Conservation (phyloP, 257 asterid genomes). For the Hygrophila difformis region DNA sequence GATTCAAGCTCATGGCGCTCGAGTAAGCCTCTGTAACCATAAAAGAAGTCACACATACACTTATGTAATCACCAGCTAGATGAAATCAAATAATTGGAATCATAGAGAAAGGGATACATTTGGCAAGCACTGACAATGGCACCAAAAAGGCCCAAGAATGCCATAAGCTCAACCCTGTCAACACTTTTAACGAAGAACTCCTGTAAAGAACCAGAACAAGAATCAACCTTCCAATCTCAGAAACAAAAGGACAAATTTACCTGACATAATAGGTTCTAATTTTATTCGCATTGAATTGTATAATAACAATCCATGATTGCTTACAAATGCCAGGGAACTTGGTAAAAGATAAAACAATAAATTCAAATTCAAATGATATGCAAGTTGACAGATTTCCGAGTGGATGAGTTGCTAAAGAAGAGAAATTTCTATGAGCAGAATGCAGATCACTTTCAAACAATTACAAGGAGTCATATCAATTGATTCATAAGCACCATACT, state of each 20-base stretch:
- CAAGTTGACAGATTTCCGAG: no score
- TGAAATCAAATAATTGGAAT: not conserved
- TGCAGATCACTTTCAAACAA: no score
- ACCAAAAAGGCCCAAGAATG: conserved; percentile 86
- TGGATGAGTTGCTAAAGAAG: no score
- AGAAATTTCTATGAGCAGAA: no score
- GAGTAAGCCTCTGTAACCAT: conserved; percentile 55
- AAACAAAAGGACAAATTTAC: not conserved
- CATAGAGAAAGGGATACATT: conserved; percentile 46
- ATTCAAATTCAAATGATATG: no score
- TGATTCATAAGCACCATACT: conserved; percentile 8
- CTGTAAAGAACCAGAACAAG: conserved; percentile 32
- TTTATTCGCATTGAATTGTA: not conserved
- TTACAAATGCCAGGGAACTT: no score
- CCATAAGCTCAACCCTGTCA: conserved; percentile 88
- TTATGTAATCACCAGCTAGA: conserved; percentile 2
- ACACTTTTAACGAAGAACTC: conserved; percentile 83
- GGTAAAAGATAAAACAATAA: no score
- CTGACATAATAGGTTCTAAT: not conserved
- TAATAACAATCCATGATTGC: no score
- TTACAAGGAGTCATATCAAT: conserved; percentile 2
- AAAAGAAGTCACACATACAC: conserved; percentile 19
- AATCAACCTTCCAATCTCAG: not conserved
- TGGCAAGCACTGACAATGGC: conserved; percentile 82
- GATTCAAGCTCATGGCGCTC: conserved; percentile 79